Evolutionary conservation across 306 rosid species (phyloP).

Genomic region (Lathyrus sativus): DNA sequence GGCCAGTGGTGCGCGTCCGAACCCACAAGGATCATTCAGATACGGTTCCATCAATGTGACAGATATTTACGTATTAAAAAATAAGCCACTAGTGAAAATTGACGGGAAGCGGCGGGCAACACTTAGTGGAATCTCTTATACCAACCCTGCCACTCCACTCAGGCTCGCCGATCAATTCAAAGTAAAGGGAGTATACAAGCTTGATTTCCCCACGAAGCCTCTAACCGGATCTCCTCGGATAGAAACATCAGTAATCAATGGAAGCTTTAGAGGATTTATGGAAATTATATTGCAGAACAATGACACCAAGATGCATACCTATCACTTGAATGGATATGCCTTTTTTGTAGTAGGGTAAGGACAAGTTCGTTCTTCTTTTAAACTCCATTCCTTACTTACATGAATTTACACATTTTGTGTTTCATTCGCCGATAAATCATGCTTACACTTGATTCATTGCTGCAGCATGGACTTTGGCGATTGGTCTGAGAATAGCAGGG

Average conservation of each 20-base stretch:
- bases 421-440: slow-evolving; percentile 14
- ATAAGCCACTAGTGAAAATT: slow-evolving; percentile 65
- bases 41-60: slow-evolving; percentile 96
- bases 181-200: slow-evolving; percentile 82
- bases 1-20: slow-evolving; percentile 98
- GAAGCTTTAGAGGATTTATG: slow-evolving; percentile 89
- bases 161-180: slow-evolving; percentile 80
- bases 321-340: slow-evolving; percentile 89
- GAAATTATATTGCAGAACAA: slow-evolving; percentile 88
- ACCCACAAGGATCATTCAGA: slow-evolving; percentile 95
- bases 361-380: slow-evolving; percentile 29
- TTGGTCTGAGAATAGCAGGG: slow-evolving; percentile 93
- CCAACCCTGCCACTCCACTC: slow-evolving; percentile 82
- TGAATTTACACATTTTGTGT: neutral
- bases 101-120: slow-evolving; percentile 71
- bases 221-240: slow-evolving; percentile 62
- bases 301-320: slow-evolving; percentile 88
- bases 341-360: slow-evolving; percentile 89
- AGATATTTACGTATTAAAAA: slow-evolving; percentile 74
- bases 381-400: slow-evolving; percentile 11
- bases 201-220: slow-evolving; percentile 82
- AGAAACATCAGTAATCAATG: slow-evolving; percentile 85
- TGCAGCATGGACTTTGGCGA: slow-evolving; percentile 97
- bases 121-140: slow-evolving; percentile 75
- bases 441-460: slow-evolving; percentile 32